Conservation (phyloP, 1,284 basidiomycete genomes). For the Cryptococcus wingfieldii region DNA sequence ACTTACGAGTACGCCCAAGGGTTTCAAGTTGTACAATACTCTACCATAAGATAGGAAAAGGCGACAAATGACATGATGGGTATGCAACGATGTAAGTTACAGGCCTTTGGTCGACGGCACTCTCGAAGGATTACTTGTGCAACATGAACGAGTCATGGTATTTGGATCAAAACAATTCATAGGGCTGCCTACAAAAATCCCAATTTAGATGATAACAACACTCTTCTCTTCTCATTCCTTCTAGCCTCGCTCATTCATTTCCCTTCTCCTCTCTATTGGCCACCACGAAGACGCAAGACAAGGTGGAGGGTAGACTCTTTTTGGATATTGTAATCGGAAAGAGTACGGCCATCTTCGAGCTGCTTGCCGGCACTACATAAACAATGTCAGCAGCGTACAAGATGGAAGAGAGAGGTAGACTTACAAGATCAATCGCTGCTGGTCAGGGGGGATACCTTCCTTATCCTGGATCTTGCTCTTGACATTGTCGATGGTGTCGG, state of each 20-base stretch:
- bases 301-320: constrained; percentile 93
- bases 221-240: background rate
- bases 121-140: background rate
- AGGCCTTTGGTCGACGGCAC: too few relatives aligned
- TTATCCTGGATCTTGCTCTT: constrained; percentile 48
- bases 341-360: constrained; percentile 82
- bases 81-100: too few relatives aligned
- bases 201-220: background rate
- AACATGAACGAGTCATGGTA: background rate
- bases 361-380: constrained; percentile 72
- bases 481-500: constrained; percentile 89
- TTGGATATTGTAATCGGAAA: constrained; percentile 86
- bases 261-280: constrained; percentile 10
- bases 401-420: constrained; percentile 41
- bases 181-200: background rate
- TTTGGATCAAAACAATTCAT: background rate
- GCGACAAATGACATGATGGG: too few relatives aligned
- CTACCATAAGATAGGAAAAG: too few relatives aligned
- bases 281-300: constrained; percentile 49
- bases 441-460: constrained; percentile 69
- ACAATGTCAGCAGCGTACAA: constrained; percentile 71
- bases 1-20: too few relatives aligned
- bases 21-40: too few relatives aligned
- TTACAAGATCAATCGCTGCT: constrained; percentile 54
- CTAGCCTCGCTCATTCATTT: background rate